phyloP scores from a whole-genome alignment of 495 filamentous ascomycete genomes.

The Friedmanniomyces simplex region DNA sequence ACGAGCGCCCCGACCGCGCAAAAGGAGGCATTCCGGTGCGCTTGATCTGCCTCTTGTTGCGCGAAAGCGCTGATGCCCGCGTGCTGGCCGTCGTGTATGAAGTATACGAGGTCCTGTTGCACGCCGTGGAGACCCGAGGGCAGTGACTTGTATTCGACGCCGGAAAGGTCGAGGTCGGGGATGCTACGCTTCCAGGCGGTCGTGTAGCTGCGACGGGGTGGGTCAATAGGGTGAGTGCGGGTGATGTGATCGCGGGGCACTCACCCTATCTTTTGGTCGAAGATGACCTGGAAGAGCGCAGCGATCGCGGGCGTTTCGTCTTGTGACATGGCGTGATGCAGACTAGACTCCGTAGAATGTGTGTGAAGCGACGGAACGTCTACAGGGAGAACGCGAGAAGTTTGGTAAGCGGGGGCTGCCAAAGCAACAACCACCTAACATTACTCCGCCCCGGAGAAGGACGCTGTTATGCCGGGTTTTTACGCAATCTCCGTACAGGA shows the following conservation, averaged over 20 bases:
- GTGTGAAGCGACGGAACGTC: no score
- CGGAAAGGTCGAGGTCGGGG: constrained; percentile 68
- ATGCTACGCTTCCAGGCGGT: constrained; percentile 73
- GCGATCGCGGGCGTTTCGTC: constrained; percentile 23
- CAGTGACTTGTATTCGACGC: constrained; percentile 90
- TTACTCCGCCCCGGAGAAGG: no score
- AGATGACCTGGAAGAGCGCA: constrained; percentile 30
- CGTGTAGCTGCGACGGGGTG: constrained; percentile 46
- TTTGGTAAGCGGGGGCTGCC: no score
- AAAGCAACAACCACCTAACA: no score
- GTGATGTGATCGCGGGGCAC: constrained; percentile 8
- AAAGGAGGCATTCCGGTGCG: constrained; percentile 80
- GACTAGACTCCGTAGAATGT: no score
- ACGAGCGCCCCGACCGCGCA: constrained; percentile 84
- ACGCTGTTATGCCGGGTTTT: no score
- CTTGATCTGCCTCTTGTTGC: constrained; percentile 66
- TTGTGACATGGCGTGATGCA: background rate
- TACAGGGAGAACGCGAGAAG: no score
- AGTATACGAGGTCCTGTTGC: constrained; percentile 75
- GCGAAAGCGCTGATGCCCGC: constrained; percentile 89
- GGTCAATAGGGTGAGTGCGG: background rate
- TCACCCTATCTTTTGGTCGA: constrained; percentile 35
- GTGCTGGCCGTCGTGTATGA: constrained; percentile 64
- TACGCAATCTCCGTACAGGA: no score
- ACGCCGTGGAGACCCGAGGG: constrained; percentile 90